phyloP scores from a whole-genome alignment of 75 land plant species.

The Pinus tabuliformis region DNA sequence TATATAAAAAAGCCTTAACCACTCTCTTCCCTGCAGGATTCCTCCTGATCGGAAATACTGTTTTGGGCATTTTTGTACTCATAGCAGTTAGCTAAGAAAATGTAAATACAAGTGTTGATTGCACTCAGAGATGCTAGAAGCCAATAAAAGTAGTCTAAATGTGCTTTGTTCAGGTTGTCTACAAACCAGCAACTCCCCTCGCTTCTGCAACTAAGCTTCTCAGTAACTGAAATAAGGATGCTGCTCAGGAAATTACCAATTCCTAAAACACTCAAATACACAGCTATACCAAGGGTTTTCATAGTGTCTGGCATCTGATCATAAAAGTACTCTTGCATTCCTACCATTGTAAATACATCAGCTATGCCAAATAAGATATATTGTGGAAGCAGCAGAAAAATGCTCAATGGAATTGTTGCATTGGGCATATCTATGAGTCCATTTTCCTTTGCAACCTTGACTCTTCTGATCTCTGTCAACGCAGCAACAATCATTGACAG shows the following conservation, averaged over 20 bases:
- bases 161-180: slow-evolving; percentile 45
- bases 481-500: slow-evolving; percentile 78
- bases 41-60: too few relatives aligned
- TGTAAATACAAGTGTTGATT: slow-evolving; percentile 18
- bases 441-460: slow-evolving; percentile 15
- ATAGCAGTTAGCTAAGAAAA: slow-evolving; percentile 11
- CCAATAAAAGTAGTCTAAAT: slow-evolving; percentile 50
- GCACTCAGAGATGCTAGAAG: slow-evolving; percentile 28
- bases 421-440: slow-evolving; percentile 10
- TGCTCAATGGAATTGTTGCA: slow-evolving; percentile 42
- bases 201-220: slow-evolving; percentile 27
- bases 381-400: slow-evolving; percentile 88
- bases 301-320: slow-evolving; percentile 72
- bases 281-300: slow-evolving; percentile 75
- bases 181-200: slow-evolving; percentile 55
- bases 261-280: slow-evolving; percentile 74
- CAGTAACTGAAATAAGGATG: slow-evolving; percentile 43
- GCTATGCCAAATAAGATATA: slow-evolving; percentile 75
- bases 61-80: neutral
- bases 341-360: slow-evolving; percentile 87
- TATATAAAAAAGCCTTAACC: too few relatives aligned
- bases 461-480: slow-evolving; percentile 42
- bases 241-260: slow-evolving; percentile 81
- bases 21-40: too few relatives aligned
- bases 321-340: slow-evolving; percentile 91